Percentiles rank a stretch among this genome's conserved stretches.
These are phyloP conservation scores for Pyropia yezoensis DNA, from an alignment of 23 red algal genomes.

Conservation along the genomic window DNA sequence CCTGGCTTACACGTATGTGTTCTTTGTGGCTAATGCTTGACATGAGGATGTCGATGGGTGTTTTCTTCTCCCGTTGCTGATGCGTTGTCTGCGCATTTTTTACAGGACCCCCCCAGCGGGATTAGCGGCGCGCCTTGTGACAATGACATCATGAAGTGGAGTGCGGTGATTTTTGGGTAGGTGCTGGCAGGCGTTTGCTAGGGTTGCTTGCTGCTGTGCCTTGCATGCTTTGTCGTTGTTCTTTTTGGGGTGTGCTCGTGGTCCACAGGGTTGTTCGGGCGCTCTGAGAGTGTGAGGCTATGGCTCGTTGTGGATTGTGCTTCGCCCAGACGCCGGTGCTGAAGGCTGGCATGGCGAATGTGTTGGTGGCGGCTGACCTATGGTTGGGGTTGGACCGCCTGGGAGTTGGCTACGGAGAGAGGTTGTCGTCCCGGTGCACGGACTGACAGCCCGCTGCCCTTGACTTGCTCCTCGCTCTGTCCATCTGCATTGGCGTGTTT, in stretches of 20 bases:
- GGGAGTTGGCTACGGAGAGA: too few species aligned
- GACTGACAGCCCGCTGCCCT: too few species aligned
- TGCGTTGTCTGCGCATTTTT: background rate
- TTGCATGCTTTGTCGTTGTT: background rate
- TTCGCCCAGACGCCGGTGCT: too few species aligned
- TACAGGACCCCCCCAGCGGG: constrained; percentile 85
- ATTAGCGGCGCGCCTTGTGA: constrained; percentile 87
- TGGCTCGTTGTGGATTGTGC: too few species aligned
- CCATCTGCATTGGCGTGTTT: too few species aligned
- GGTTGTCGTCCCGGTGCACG: too few species aligned
- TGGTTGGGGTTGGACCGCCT: too few species aligned
- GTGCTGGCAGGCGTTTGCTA: background rate
- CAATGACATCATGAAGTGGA: constrained; percentile 97
- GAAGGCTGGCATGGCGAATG: too few species aligned
- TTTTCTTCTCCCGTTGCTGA: background rate
- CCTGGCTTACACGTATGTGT: background rate
- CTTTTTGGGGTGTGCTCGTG: background rate
- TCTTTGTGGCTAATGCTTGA: background rate
- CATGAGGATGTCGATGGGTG: background rate
- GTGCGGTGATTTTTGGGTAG: constrained; percentile 93
- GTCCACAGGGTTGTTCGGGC: too few species aligned
- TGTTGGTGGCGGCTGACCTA: too few species aligned
- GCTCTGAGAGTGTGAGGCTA: too few species aligned
- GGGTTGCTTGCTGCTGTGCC: background rate
- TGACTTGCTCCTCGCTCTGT: too few species aligned